A percentile compares a stretch with the other conserved stretches of the same genome.
phyloP scores from a whole-genome alignment of 2,329 filamentous ascomycete species.

The Emmonsiellopsis sp. region DNA sequence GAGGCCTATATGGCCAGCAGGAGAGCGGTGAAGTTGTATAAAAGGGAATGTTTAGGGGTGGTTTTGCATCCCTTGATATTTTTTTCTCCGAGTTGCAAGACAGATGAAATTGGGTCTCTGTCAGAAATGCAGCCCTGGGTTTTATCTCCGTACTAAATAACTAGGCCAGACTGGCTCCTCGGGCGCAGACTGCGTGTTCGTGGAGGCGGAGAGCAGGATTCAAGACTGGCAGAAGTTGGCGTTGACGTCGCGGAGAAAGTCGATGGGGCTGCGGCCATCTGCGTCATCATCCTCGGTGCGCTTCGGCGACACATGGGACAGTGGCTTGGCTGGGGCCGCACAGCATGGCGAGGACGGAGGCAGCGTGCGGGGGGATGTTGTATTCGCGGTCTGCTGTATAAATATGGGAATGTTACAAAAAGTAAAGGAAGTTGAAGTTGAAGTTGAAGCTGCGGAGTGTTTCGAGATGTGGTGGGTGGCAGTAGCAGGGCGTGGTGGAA shows the following conservation, averaged over 20 bases:
- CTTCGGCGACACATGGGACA: neutral
- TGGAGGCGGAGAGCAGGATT: neutral
- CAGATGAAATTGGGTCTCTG: neutral
- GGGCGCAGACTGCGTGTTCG: neutral
- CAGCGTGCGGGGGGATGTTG: no score
- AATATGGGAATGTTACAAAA: no score
- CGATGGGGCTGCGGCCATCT: neutral
- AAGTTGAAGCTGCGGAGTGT: no score
- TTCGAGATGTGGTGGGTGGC: no score
- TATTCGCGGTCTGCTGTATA: no score
- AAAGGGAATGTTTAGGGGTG: no score
- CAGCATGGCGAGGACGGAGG: no score
- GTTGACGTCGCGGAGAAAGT: neutral
- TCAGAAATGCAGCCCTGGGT: neutral
- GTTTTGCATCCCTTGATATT: no score
- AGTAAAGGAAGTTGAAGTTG: no score
- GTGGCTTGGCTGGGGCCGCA: no score
- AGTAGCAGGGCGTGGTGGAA: no score
- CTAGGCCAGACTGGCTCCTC: no score
- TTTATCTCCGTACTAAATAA: neutral
- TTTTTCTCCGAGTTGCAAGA: neutral
- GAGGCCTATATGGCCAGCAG: neutral
- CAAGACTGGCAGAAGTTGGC: neutral
- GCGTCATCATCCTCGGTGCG: slow-evolving; percentile 58
- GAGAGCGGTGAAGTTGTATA: slow-evolving; percentile 25